Conservation (phyloP, 1,284 basidiomycete genomes). For the Grifola frondosa region DNA sequence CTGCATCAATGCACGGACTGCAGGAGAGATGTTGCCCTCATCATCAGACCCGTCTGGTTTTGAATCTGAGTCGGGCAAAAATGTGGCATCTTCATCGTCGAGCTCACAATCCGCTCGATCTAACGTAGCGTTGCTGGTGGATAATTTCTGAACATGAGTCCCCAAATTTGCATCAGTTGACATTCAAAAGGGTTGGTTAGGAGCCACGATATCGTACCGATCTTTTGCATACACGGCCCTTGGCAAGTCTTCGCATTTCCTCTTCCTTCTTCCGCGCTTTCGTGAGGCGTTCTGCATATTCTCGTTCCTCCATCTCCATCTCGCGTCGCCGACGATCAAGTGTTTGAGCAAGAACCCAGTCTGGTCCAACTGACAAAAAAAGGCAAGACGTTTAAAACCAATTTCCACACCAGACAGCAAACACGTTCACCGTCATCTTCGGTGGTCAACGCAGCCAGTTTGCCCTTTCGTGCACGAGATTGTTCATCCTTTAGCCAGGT, state of each 20-base stretch:
- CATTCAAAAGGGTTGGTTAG: not conserved
- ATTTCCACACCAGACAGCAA: not conserved
- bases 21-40: slow-evolving; percentile 70
- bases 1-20: slow-evolving; percentile 78
- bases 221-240: slow-evolving; percentile 53
- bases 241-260: slow-evolving; percentile 25
- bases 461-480: slow-evolving; percentile 63
- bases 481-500: slow-evolving; percentile 79
- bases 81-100: slow-evolving; percentile 48
- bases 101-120: slow-evolving; percentile 14
- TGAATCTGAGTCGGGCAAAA: slow-evolving; percentile 53
- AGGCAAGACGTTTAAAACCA: not conserved
- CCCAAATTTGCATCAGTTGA: slow-evolving; percentile 5
- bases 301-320: slow-evolving; percentile 64
- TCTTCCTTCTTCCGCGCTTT: slow-evolving; percentile 61
- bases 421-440: slow-evolving; percentile 36
- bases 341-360: slow-evolving; percentile 83
- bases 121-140: slow-evolving; percentile 22
- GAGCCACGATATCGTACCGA: slow-evolving; percentile 49
- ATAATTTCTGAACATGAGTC: slow-evolving; percentile 27
- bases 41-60: slow-evolving; percentile 32
- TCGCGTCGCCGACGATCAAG: slow-evolving; percentile 61
- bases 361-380: slow-evolving; percentile 47
- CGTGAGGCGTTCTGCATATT: slow-evolving; percentile 59
- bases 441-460: slow-evolving; percentile 43